Percentiles rank a stretch among this genome's conserved stretches.
phyloP scores from a whole-genome alignment of 805 yeast genomes.

The Monosporozyma servazzii region DNA sequence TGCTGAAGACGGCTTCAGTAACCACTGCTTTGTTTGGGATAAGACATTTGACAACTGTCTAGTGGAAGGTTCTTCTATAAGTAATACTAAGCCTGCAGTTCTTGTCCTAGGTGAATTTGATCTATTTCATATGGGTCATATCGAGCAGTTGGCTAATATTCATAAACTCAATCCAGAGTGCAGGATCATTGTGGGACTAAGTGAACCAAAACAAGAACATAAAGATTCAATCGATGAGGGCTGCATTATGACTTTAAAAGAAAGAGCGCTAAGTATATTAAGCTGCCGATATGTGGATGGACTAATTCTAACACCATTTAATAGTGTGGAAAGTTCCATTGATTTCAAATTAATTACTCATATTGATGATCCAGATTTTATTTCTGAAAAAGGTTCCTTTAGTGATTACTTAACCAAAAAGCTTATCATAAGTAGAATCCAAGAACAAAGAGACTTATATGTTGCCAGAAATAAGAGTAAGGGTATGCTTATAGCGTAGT shows the following conservation, averaged over 20 bases:
- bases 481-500: constrained; percentile 44
- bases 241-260: constrained; percentile 77
- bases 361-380: background rate
- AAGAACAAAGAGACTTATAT: constrained; percentile 56
- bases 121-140: constrained; percentile 88
- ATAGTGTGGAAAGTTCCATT: background rate
- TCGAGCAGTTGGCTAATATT: constrained; percentile 53
- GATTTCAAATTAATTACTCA: background rate
- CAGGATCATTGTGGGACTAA: constrained; percentile 46
- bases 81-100: background rate
- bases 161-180: constrained; percentile 34
- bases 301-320: constrained; percentile 39
- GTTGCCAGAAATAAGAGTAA: constrained; percentile 82
- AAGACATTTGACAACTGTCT: constrained; percentile 30
- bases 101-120: constrained; percentile 76
- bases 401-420: constrained; percentile 52
- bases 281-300: constrained; percentile 84
- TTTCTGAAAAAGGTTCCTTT: constrained; percentile 41
- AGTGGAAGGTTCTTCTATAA: constrained; percentile 17
- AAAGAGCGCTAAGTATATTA: constrained; percentile 76
- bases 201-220: background rate
- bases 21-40: constrained; percentile 49
- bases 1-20: constrained; percentile 47
- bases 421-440: constrained; percentile 67
- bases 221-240: constrained; percentile 34